Conservation (phyloP, 2,329 filamentous ascomycete genomes). For the Ilyonectria destructans region DNA sequence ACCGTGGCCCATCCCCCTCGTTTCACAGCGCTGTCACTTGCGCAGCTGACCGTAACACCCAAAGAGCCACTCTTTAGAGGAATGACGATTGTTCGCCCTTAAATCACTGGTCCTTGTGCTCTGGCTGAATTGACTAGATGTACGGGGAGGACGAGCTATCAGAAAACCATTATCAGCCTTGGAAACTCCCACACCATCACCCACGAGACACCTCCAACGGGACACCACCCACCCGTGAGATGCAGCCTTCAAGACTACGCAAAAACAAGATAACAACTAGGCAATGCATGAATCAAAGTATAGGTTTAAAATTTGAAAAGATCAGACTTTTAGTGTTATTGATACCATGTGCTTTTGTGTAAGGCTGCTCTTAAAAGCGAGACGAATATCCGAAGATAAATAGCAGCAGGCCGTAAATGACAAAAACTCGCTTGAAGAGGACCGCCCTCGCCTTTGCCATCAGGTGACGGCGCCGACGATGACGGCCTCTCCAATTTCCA, state of each 20-base stretch:
- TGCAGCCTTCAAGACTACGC: background rate
- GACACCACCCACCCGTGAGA: background rate
- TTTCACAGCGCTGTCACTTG: background rate
- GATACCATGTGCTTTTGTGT: background rate
- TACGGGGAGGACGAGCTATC: background rate
- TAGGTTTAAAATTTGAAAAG: background rate
- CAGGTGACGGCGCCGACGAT: constrained; percentile 28
- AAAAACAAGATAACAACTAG: background rate
- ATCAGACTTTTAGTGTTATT: background rate
- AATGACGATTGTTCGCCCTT: background rate
- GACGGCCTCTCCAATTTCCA: constrained; percentile 37
- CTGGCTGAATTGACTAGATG: too few relatives aligned
- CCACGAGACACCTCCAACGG: background rate
- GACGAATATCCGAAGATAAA: background rate
- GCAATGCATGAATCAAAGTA: background rate
- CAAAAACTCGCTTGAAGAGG: constrained; percentile 2
- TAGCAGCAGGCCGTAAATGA: background rate
- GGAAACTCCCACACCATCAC: background rate
- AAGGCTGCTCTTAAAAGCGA: background rate
- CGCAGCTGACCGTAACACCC: constrained; percentile 1
- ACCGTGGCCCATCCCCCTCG: background rate
- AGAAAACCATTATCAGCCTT: background rate
- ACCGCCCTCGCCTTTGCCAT: constrained; percentile 27
- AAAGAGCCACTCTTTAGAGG: background rate
- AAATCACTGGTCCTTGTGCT: background rate